Percentiles rank a stretch among this genome's conserved stretches.
phyloP scores from a whole-genome alignment of 208 protist genomes.

The Leishmania turanica region DNA sequence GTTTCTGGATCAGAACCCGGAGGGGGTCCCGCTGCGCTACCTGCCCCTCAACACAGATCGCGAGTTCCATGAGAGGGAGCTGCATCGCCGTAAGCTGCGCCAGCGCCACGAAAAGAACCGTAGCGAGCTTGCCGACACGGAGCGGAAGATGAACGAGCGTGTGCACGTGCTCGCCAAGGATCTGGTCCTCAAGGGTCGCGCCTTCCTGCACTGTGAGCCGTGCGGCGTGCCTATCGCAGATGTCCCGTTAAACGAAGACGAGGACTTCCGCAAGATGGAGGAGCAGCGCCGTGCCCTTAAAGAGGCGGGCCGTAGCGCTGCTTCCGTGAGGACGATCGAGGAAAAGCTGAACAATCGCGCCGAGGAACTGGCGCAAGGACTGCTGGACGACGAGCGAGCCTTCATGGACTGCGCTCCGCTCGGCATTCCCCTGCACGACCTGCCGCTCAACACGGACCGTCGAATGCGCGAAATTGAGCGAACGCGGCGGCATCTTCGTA shows the following conservation, averaged over 20 bases:
- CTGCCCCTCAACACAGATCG: slow-evolving; percentile 69
- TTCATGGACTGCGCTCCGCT: slow-evolving; percentile 73
- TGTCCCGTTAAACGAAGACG: slow-evolving; percentile 68
- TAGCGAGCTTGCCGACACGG: slow-evolving; percentile 35
- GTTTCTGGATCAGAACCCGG: slow-evolving; percentile 80
- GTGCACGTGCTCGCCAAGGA: slow-evolving; percentile 71
- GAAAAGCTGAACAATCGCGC: slow-evolving; percentile 65
- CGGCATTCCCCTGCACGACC: slow-evolving; percentile 60
- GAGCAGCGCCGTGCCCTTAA: slow-evolving; percentile 59
- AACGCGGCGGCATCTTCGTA: slow-evolving; percentile 50
- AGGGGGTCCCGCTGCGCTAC: slow-evolving; percentile 74
- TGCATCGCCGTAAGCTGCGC: slow-evolving; percentile 45
- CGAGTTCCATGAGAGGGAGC: slow-evolving; percentile 73
- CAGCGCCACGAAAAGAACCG: slow-evolving; percentile 30
- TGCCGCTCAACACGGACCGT: slow-evolving; percentile 70
- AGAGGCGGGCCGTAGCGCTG: slow-evolving; percentile 42
- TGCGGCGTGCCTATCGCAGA: slow-evolving; percentile 69
- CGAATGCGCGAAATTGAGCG: slow-evolving; percentile 71
- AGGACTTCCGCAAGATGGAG: slow-evolving; percentile 75
- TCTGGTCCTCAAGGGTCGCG: slow-evolving; percentile 59
- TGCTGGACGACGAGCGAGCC: slow-evolving; percentile 59
- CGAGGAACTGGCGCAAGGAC: slow-evolving; percentile 44
- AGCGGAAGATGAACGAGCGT: slow-evolving; percentile 74
- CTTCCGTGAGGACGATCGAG: slow-evolving; percentile 47
- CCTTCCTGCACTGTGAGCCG: slow-evolving; percentile 67